A percentile compares a stretch with the other conserved stretches of the same genome.
Conservation (phyloP, 129 eudicot species). For the Kitagawia praeruptora region DNA sequence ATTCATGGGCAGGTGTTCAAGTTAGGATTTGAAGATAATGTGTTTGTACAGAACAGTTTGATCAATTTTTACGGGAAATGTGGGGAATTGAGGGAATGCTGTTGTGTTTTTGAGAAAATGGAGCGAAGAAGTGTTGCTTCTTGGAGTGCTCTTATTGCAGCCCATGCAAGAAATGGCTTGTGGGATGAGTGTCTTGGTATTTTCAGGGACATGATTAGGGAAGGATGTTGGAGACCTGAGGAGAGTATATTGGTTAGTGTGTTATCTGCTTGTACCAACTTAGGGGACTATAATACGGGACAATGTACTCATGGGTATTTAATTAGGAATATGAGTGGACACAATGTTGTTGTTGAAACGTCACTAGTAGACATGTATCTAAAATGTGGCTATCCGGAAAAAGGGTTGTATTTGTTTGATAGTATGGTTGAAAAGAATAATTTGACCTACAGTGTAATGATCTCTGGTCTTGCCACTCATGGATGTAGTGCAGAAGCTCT, state of each 20-base stretch:
- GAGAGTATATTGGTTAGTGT: conserved; percentile 45
- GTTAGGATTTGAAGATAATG: conserved; percentile 30
- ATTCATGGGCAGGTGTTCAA: conserved; percentile 48
- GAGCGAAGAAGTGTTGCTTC: conserved; percentile 32
- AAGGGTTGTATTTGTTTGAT: conserved; percentile 28
- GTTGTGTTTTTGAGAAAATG: conserved; percentile 37
- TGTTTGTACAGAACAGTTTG: conserved; percentile 50
- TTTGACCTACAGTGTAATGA: conserved; percentile 42
- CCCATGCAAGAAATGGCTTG: conserved; percentile 34
- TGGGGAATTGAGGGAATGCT: conserved; percentile 23
- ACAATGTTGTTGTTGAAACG: conserved; percentile 40
- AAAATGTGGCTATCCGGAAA: conserved; percentile 36
- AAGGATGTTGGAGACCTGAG: conserved; percentile 35
- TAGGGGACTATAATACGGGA: conserved; percentile 35
- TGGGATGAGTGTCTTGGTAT: conserved; percentile 38
- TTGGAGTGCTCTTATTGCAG: conserved; percentile 48
- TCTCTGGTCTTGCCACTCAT: conserved; percentile 38
- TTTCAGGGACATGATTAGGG: conserved; percentile 28
- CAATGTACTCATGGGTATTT: conserved; percentile 34
- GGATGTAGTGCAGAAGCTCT: conserved; percentile 38
- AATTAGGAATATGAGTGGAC: conserved; percentile 30
- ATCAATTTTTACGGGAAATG: conserved; percentile 46
- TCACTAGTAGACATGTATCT: conserved; percentile 39
- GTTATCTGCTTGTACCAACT: conserved; percentile 37
- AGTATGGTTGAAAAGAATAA: conserved; percentile 32